Conservation (phyloP, 495 filamentous ascomycete genomes). For the Neurospora africana region DNA sequence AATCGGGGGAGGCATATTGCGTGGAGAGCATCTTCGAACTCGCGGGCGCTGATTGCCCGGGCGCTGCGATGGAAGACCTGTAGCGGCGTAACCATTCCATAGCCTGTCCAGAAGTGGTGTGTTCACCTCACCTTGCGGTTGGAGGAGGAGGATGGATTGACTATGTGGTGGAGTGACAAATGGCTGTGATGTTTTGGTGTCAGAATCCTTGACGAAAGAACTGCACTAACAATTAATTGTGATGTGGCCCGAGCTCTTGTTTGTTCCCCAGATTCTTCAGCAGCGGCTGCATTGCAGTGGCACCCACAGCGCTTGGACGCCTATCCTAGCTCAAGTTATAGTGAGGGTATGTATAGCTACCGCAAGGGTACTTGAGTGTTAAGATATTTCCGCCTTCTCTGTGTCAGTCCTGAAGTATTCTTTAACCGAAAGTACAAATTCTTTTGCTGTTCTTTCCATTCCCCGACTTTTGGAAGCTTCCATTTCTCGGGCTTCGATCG, state of each 20-base stretch:
- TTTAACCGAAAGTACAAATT: not conserved
- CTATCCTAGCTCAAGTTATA: not conserved
- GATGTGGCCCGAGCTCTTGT: not conserved
- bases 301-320: not conserved
- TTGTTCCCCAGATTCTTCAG: not conserved
- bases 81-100: conserved; percentile 36
- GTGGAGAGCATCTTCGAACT: conserved; percentile 44
- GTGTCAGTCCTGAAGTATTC: not conserved
- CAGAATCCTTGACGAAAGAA: not conserved
- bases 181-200: not conserved
- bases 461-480: not conserved
- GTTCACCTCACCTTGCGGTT: not conserved
- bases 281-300: not conserved
- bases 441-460: not conserved
- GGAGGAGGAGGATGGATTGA: not conserved
- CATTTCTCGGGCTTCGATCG: not conserved
- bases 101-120: conserved; percentile 2
- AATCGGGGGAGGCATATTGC: conserved; percentile 40
- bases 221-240: not conserved
- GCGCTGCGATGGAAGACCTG: conserved; percentile 30
- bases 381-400: not conserved
- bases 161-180: not conserved
- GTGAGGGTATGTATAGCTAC: not conserved
- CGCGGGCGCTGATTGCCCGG: conserved; percentile 35
- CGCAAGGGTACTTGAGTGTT: not conserved